Base-by-base conservation (phyloP, 169 alveolate genomes). In the Eimeria necatrix region DNA sequence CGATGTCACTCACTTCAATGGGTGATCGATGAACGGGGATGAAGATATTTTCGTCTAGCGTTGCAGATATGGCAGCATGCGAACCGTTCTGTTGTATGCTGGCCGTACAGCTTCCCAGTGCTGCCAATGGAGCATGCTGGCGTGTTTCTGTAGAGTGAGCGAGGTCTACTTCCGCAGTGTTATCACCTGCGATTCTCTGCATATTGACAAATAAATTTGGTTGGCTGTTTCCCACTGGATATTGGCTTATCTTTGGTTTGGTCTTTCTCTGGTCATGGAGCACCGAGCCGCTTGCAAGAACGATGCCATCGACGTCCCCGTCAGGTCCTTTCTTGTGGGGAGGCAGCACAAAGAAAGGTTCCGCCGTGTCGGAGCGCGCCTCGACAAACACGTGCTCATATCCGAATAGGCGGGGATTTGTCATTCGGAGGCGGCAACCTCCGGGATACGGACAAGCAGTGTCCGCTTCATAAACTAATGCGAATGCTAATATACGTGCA, bases 401-500 rank as follows among this genome's bases (percentile, higher is more conserved):
- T 6, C 95, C 95, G 49, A 61, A 93, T 49, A 93, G 20, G n/a
- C 53, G 61, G 3, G 95, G 95, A 71, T 93, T 93, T 16, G 95
- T 93, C 95, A 93, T 93, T 22, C 76, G 78, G 64, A 93, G 61
- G 61, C 95, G 78, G 87, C 95, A 93, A 8, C 64, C 87, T 52
- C 88, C 51, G 4, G 93, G 84, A 24, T 56, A 60, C 2, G 20
- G 48, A n/a, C 51, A 6, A 16, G 85, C 2, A 41, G 76, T 80
- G 2, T 48, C 80, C 22, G 59, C 46, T 59, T 93, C 95, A 52
- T 76, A 53, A 22, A 80, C 95, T 26, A 93, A 41, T 10, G 95
- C 95, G 41, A 73, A 93, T 2, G 87, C 90, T 22, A 93, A 80
- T 49, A 93, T 93, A 70, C 95, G 95, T 16, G 95, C 95, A 68